A percentile compares a stretch with the other conserved stretches of the same genome.
These are phyloP conservation scores for Penicillium sclerotiorum DNA, from an alignment of 2,329 filamentous ascomycete genomes.

Conservation along the genomic window DNA sequence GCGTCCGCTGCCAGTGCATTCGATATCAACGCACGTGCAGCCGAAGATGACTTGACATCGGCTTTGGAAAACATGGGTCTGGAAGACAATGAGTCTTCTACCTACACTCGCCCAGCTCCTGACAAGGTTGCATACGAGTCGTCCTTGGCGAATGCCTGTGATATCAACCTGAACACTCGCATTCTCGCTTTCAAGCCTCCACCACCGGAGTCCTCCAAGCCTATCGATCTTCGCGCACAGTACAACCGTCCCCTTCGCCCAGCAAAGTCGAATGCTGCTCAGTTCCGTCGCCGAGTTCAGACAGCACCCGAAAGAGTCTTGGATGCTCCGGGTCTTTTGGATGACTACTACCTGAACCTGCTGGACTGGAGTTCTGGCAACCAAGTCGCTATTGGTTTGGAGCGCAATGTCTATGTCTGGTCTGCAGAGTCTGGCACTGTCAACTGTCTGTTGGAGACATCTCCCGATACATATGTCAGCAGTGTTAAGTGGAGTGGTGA, in stretches of 20 bases:
- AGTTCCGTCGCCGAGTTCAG: conserved; percentile 87
- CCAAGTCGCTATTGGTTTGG: conserved; percentile 95
- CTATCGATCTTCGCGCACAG: conserved; percentile 93
- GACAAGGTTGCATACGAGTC: conserved; percentile 91
- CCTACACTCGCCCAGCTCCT: conserved; percentile 76
- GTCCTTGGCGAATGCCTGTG: conserved; percentile 85
- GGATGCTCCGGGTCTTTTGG: conserved; percentile 91
- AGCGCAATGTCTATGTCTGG: conserved; percentile 98
- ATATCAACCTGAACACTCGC: conserved; percentile 88
- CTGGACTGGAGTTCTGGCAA: conserved; percentile 98
- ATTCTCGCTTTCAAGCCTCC: conserved; percentile 99
- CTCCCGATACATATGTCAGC: conserved; percentile 90
- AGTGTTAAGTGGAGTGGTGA: conserved; percentile 99
- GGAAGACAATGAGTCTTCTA: conserved; percentile 68
- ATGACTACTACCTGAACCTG: conserved; percentile 99
- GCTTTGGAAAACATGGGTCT: conserved; percentile 80
- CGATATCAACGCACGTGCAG: conserved; percentile 61
- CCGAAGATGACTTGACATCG: conserved; percentile 73
- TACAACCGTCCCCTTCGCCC: conserved; percentile 96
- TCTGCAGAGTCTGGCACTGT: conserved; percentile 92
- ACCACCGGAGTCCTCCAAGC: conserved; percentile 96
- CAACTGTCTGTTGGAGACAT: conserved; percentile 83
- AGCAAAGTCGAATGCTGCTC: conserved; percentile 71
- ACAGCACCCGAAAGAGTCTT: conserved; percentile 95
- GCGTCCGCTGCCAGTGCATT: conserved; percentile 72